Conservation (phyloP, 2,329 filamentous ascomycete genomes). For the Aspergillus fijiensis region DNA sequence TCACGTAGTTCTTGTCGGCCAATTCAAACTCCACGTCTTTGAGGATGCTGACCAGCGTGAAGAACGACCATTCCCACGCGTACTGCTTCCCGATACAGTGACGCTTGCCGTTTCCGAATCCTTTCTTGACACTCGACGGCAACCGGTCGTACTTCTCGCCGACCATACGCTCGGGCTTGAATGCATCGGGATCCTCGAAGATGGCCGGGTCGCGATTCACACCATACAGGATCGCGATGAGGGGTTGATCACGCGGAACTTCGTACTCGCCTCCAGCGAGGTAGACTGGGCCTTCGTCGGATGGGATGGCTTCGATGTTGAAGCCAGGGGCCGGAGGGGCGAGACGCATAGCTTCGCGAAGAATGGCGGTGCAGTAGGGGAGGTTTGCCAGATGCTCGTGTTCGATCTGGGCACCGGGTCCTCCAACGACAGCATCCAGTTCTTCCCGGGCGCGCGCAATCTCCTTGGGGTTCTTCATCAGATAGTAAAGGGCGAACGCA, state of each 20-base stretch:
- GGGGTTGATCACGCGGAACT: constrained; percentile 53
- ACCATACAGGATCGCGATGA: constrained; percentile 55
- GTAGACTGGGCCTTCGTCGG: constrained; percentile 41
- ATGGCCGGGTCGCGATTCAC: constrained; percentile 64
- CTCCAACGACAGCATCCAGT: constrained; percentile 53
- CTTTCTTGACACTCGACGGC: constrained; percentile 63
- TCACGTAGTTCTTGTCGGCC: constrained; percentile 53
- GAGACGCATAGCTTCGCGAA: constrained; percentile 66
- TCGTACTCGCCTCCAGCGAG: constrained; percentile 62
- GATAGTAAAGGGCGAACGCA: constrained; percentile 64
- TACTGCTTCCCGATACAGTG: constrained; percentile 71
- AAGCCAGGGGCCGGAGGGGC: constrained; percentile 61
- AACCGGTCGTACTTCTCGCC: constrained; percentile 67
- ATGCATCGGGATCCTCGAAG: constrained; percentile 64
- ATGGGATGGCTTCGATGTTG: constrained; percentile 54
- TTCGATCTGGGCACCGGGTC: constrained; percentile 22
- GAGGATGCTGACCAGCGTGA: constrained; percentile 62
- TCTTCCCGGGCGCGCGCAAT: constrained; percentile 65
- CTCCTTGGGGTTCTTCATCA: constrained; percentile 62
- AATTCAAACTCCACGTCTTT: constrained; percentile 69
- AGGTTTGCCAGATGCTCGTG: constrained; percentile 62
- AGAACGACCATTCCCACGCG: constrained; percentile 70
- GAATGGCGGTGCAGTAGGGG: constrained; percentile 64
- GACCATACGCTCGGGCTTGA: constrained; percentile 70
- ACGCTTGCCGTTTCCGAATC: constrained; percentile 71